Evolutionary conservation across 2,329 filamentous ascomycete genomes (phyloP).

Genomic region (Huntiella moniliformis): DNA sequence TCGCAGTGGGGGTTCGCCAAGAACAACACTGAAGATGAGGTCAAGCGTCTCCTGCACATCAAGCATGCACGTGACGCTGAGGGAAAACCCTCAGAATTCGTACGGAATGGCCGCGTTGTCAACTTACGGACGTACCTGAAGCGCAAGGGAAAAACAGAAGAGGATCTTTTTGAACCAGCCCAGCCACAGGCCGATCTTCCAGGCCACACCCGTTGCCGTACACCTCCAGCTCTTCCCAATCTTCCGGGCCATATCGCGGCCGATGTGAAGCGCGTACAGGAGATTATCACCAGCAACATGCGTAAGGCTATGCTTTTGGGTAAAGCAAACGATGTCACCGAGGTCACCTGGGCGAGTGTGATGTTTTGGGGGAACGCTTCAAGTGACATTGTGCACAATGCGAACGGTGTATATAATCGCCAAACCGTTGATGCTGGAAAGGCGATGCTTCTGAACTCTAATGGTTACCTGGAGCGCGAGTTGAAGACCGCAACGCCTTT

Average conservation of each 20-base stretch:
- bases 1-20: slow-evolving; percentile 37
- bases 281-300: slow-evolving; percentile 25
- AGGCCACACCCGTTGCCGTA: slow-evolving; percentile 26
- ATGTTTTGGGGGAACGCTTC: slow-evolving; percentile 27
- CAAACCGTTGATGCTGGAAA: slow-evolving; percentile 23
- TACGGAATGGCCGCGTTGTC: slow-evolving; percentile 32
- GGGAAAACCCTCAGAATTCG: slow-evolving; percentile 33
- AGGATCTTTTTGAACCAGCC: slow-evolving; percentile 28
- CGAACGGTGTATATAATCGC: slow-evolving; percentile 25
- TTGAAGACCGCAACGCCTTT: slow-evolving; percentile 25
- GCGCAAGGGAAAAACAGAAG: slow-evolving; percentile 33
- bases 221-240: slow-evolving; percentile 25
- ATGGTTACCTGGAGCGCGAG: slow-evolving; percentile 25
- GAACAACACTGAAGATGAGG: slow-evolving; percentile 35
- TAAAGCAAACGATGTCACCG: slow-evolving; percentile 19
- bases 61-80: slow-evolving; percentile 34
- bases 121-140: slow-evolving; percentile 33
- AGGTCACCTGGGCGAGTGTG: slow-evolving; percentile 23
- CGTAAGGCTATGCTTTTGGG: slow-evolving; percentile 26
- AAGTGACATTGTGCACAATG: slow-evolving; percentile 25
- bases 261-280: slow-evolving; percentile 25
- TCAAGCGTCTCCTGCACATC: slow-evolving; percentile 30
- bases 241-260: slow-evolving; percentile 23
- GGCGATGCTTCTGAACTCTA: slow-evolving; percentile 23
- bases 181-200: slow-evolving; percentile 25